Conservation (phyloP, 306 rosid genomes). For the Vigna mungo region DNA sequence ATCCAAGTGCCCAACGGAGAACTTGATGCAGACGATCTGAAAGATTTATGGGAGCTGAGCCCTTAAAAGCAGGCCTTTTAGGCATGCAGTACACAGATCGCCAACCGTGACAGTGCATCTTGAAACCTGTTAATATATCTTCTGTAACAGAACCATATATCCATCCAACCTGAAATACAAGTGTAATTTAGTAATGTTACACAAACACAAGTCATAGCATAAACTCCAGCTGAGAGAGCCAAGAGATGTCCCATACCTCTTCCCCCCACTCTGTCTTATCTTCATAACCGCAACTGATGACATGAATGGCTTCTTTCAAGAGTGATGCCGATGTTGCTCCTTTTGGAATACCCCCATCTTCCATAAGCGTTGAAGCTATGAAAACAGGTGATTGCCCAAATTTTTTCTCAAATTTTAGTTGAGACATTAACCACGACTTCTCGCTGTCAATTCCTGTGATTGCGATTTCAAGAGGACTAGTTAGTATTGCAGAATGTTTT, state of each 20-base stretch:
- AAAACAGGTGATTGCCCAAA: conserved; percentile 85
- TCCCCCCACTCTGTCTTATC: conserved; percentile 97
- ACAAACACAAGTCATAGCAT: neutral
- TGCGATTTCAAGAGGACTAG: conserved; percentile 35
- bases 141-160: conserved; percentile 97
- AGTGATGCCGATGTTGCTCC: conserved; percentile 77
- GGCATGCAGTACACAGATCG: conserved; percentile 95
- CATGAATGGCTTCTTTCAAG: conserved; percentile 94
- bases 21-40: conserved; percentile 93
- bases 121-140: conserved; percentile 90
- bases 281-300: conserved; percentile 93
- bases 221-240: neutral
- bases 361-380: conserved; percentile 76
- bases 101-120: conserved; percentile 99
- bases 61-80: conserved; percentile 88
- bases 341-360: conserved; percentile 79
- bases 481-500: neutral
- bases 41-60: conserved; percentile 93
- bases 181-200: conserved; percentile 14
- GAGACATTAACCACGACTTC: conserved; percentile 71
- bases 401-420: conserved; percentile 81
- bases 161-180: conserved; percentile 82
- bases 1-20: conserved; percentile 95
- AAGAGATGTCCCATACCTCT: conserved; percentile 58
- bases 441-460: conserved; percentile 76